Evolutionary conservation across 495 filamentous ascomycete genomes (phyloP), one percentile per base, ranked within the genome.

Genomic region (Entonaema liquescens): DNA sequence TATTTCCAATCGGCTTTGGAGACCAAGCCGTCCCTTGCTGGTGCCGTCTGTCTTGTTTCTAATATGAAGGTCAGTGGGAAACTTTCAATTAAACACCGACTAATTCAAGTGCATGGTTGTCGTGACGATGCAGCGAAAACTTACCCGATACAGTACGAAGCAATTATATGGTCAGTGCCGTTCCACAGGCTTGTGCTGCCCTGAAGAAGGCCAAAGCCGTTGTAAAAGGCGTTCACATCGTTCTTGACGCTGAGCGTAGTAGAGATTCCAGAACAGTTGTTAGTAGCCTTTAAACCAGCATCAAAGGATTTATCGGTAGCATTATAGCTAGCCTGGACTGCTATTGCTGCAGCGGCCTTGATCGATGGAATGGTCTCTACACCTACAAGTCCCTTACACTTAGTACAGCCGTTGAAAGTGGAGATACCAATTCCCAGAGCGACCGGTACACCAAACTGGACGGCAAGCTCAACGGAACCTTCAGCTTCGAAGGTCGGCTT

Each of bases 221-320:
- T 67, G 44, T 59, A 52, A 33, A 58, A 59, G 2, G 64, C 64
- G 11, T 67, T 67, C 1, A 67, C 55, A 26, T 67, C 64, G 54
- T 67, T 67, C 52, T 58, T 56, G 19, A 67, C 64, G 15, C 35
- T 47, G 7, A 67, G 36, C 19, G 64, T 52, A 0, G 70, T 72
- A 6, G 70, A 72, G 5, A 72, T 68, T 25, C 70, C 70, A 29
- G 65, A 40, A 57, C 70, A 72, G 59, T 63, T 63, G 38, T 72
- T 72, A 19, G 38, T 64, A 4, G 50, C 26, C 35, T 40, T 25
- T 31, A 65, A 35, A 21, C 70, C 70, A 19, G 23, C 52, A 15
- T 60, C 40, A 2, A 42, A 47, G 38, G 47, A 53, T 44, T 62
- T 55, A 2, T 28, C 31, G 12, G 53, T 58, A n/a, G 65, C 50